A percentile compares a stretch with the other conserved stretches of the same genome.
Conservation (phyloP, 148 eudicot species). For the Diospyros lotus region DNA sequence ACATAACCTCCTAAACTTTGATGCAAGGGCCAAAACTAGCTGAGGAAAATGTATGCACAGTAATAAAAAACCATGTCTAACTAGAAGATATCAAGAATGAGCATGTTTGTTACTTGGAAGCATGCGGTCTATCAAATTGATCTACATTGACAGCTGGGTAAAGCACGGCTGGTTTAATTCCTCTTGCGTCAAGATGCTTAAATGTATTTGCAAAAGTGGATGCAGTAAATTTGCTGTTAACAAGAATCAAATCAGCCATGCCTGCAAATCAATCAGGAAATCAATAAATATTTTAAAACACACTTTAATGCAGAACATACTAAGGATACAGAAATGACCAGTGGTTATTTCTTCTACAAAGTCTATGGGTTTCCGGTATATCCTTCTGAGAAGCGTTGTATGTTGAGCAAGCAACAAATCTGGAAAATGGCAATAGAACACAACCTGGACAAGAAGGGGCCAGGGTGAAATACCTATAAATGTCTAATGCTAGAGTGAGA, state of each 20-base stretch:
- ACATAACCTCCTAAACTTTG: conserved; percentile 5
- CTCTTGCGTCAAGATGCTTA: conserved; percentile 57
- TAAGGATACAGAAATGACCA: conserved; percentile 31
- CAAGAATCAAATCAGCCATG: conserved; percentile 86
- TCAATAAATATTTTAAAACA: not conserved
- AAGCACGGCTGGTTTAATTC: conserved; percentile 76
- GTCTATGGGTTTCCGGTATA: conserved; percentile 86
- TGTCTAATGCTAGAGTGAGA: not conserved
- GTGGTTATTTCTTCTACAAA: conserved; percentile 83
- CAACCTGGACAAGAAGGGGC: conserved; percentile 47
- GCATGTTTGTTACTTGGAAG: conserved; percentile 58
- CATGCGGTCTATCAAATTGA: conserved; percentile 62
- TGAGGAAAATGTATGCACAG: not conserved
- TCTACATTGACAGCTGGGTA: conserved; percentile 85
- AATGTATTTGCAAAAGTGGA: conserved; percentile 85
- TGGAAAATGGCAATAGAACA: conserved; percentile 96
- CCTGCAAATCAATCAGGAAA: conserved; percentile 40
- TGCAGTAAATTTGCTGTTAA: conserved; percentile 92
- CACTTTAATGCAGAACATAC: not conserved
- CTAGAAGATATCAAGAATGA: conserved; percentile 49
- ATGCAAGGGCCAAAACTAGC: not conserved
- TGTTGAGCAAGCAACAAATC: conserved; percentile 91
- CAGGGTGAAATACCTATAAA: conserved; percentile 2
- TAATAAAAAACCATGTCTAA: conserved; percentile 20
- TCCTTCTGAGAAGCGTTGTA: conserved; percentile 65